A percentile compares a stretch with the other conserved stretches of the same genome.
Evolutionary conservation across 805 yeast species (phyloP).

Genomic region (Starmerella ratchasimensis): DNA sequence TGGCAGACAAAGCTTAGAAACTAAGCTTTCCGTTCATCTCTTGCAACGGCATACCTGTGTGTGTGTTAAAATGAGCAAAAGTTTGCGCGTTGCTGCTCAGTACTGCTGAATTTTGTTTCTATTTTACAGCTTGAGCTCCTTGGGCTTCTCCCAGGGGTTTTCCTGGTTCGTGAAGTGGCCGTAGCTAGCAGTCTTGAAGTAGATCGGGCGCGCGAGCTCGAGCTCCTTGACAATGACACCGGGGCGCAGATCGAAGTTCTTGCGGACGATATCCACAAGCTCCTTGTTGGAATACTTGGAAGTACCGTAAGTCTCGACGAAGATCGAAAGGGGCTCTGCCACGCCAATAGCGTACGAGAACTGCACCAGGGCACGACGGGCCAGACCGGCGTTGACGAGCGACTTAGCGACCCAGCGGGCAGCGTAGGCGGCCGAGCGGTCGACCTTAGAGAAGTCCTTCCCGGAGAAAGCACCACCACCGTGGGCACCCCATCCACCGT

Average conservation of each 20-base stretch:
- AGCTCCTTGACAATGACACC: conserved; percentile 96
- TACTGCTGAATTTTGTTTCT: neutral
- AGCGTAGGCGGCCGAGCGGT: conserved; percentile 99
- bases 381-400: conserved; percentile 83
- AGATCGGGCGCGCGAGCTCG: conserved; percentile 97
- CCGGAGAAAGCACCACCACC: conserved; percentile 99
- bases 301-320: conserved; percentile 97
- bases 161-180: conserved; percentile 99
- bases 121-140: conserved; percentile 29
- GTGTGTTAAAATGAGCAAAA: conserved; percentile 5
- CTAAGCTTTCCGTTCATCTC: too few species aligned
- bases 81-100: conserved; percentile 1
- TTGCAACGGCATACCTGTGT: too few species aligned
- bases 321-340: conserved; percentile 96
- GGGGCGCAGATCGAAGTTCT: conserved; percentile 97
- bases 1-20: neutral
- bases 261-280: conserved; percentile 78
- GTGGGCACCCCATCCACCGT: conserved; percentile 99
- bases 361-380: conserved; percentile 95
- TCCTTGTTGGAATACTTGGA: conserved; percentile 78
- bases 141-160: conserved; percentile 98
- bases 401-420: conserved; percentile 99
- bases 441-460: conserved; percentile 98
- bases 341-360: conserved; percentile 99
- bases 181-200: conserved; percentile 96